phyloP scores from a whole-genome alignment of 2,329 filamentous ascomycete genomes.

The Diaporthe destruens region DNA sequence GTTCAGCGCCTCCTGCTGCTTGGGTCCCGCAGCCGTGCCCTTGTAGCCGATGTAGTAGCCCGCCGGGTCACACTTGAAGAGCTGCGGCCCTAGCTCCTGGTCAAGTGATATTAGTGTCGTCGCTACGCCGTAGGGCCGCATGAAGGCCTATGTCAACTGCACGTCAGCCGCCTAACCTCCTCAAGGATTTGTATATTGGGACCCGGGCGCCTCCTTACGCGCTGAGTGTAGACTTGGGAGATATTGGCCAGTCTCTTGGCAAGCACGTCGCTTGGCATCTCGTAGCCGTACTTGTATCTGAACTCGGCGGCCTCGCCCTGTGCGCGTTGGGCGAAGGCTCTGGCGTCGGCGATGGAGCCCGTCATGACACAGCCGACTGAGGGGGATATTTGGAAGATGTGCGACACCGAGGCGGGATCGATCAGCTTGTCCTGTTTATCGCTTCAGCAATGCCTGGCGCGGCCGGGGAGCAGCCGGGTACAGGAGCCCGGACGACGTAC shows the following conservation, averaged over 20 bases:
- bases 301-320: slow-evolving; percentile 98
- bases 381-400: slow-evolving; percentile 96
- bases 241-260: slow-evolving; percentile 98
- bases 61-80: slow-evolving; percentile 98
- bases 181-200: slow-evolving; percentile 28
- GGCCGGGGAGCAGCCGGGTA: slow-evolving; percentile 43
- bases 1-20: slow-evolving; percentile 98
- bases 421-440: slow-evolving; percentile 91
- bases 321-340: slow-evolving; percentile 91
- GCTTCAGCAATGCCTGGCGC: slow-evolving; percentile 50
- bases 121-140: slow-evolving; percentile 96
- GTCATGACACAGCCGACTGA: slow-evolving; percentile 99
- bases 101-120: slow-evolving; percentile 96
- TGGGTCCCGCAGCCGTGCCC: slow-evolving; percentile 95
- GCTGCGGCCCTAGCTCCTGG: slow-evolving; percentile 89
- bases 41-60: slow-evolving; percentile 99
- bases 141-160: slow-evolving; percentile 76
- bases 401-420: slow-evolving; percentile 94
- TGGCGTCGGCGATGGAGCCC: slow-evolving; percentile 96
- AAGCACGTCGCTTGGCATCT: slow-evolving; percentile 98
- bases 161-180: slow-evolving; percentile 29
- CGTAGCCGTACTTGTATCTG: slow-evolving; percentile 98
- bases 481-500: slow-evolving; percentile 68
- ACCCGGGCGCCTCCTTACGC: slow-evolving; percentile 66
- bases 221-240: slow-evolving; percentile 98